Base-by-base conservation (phyloP, 78 protist genomes). In the Planoprotostelium fungivorum region DNA sequence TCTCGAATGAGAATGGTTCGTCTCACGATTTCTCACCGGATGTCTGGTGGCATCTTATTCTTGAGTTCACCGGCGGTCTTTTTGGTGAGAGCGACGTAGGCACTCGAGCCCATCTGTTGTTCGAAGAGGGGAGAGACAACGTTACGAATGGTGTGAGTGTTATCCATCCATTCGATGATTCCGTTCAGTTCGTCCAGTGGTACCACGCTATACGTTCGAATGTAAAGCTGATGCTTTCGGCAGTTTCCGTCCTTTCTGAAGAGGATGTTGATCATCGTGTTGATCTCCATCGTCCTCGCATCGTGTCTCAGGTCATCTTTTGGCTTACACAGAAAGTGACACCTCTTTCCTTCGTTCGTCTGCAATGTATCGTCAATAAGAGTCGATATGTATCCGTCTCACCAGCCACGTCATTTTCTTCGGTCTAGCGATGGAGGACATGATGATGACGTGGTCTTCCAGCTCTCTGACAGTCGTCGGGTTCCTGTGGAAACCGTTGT, bases 221-320 rank as follows among this genome's bases (percentile, higher is more conserved):
- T 94, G 84, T 34, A 35, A 1, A 96, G 89, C 31, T 87, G 36
- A 25, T 96, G 85, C 1, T 90, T 35, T 83, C 99, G 63, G 1
- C 96, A 31, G 0, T 94, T 93, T 16, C 96, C 91, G 39, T 97
- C 94, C 29, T 91, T 34, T 29, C 31, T 29, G 31, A 98, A 31
- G 0, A 98, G 84, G 36, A 38, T 86, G 89, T 98, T 98, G 73
- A 98, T 63, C 88, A 94, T 51, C 28, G 93, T 83, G 83, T n/a
- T 51, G 38, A 98, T 84, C 73, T 98, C 99, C 98, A 97, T 95
- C 84, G 97, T 90, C 9, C 99, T 89, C 0, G 84, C 35, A 88
- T 98, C 99, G 34, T 96, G 97, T 29, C 99, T 90, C 9, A 98
- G 94, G 83, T 98, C 99, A 88, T 98, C 99, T 84, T 97, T 93